Evolutionary conservation across 345 rosid species (phyloP).

Genomic region (Eucalyptus camaldulensis): DNA sequence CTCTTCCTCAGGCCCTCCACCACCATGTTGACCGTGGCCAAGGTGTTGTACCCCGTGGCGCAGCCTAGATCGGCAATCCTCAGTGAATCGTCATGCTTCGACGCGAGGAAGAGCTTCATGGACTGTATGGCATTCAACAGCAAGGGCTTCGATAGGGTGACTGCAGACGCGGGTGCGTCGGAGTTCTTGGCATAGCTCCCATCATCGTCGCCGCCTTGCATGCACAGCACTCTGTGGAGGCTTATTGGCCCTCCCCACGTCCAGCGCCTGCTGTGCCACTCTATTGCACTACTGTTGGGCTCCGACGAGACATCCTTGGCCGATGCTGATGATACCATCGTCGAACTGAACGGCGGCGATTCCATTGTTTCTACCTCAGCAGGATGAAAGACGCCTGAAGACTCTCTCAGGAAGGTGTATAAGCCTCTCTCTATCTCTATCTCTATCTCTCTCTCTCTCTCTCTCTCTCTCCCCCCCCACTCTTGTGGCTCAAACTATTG

Average conservation of each 20-base stretch:
- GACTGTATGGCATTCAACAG: conserved; percentile 31
- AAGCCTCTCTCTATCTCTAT: not conserved
- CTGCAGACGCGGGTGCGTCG: conserved; percentile 35
- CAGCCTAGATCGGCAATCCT: conserved; percentile 48
- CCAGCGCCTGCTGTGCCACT: not conserved
- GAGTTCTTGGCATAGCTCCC: conserved; percentile 49
- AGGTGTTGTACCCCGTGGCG: conserved; percentile 45
- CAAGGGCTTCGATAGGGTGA: conserved; percentile 35
- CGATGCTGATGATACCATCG: not conserved
- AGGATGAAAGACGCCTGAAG: not conserved
- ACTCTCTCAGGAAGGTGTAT: not conserved
- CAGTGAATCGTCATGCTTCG: not conserved
- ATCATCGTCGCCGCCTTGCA: conserved; percentile 55
- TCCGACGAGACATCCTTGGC: not conserved
- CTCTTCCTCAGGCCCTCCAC: conserved; percentile 25
- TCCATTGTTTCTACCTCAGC: not conserved
- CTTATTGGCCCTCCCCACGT: not conserved
- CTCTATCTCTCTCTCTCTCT: not conserved
- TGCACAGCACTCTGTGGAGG: conserved; percentile 31
- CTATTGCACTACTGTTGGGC: not conserved
- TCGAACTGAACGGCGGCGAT: not conserved
- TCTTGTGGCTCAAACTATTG: not conserved
- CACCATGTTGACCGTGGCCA: conserved; percentile 23
- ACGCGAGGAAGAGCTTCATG: conserved; percentile 6
- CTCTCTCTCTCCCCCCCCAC: not conserved